A percentile compares a stretch with the other conserved stretches of the same genome.
Evolutionary conservation across 1,139 yeast species (phyloP).

Genomic region (Saccharomyces hybrid): DNA sequence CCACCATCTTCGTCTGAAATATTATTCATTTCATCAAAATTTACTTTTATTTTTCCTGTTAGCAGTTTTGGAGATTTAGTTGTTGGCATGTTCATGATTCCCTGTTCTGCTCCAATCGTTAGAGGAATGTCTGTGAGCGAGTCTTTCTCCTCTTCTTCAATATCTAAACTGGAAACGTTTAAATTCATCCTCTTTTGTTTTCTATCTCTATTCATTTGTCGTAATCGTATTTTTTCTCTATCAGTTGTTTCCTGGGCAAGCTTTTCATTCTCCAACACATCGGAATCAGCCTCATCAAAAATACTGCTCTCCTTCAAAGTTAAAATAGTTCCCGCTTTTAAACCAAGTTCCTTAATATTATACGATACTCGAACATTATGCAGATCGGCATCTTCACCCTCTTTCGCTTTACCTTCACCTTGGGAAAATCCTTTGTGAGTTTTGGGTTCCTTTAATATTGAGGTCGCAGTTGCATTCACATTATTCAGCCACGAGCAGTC

Average conservation of each 20-base stretch:
- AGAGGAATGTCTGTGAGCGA: constrained; percentile 16
- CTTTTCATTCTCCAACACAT: constrained; percentile 19
- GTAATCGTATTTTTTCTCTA: constrained; percentile 18
- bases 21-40: constrained; percentile 11
- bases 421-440: not conserved
- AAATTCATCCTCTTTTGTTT: constrained; percentile 15
- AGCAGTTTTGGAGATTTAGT: not conserved
- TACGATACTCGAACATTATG: constrained; percentile 15
- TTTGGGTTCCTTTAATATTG: not conserved
- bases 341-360: constrained; percentile 9
- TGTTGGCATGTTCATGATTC: not conserved
- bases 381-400: constrained; percentile 33
- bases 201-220: constrained; percentile 22
- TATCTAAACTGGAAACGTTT: constrained; percentile 38
- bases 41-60: constrained; percentile 16
- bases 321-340: constrained; percentile 43
- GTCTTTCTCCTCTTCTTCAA: constrained; percentile 34
- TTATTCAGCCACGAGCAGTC: not conserved
- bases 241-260: constrained; percentile 14
- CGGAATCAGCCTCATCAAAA: constrained; percentile 38
- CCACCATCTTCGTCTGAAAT: constrained; percentile 22
- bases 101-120: constrained; percentile 13
- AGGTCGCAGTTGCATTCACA: not conserved
- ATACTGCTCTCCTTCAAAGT: constrained; percentile 58
- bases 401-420: constrained; percentile 20